Base-by-base conservation (phyloP, 2,329 filamentous ascomycete species). In the Exophiala alcalophila region DNA sequence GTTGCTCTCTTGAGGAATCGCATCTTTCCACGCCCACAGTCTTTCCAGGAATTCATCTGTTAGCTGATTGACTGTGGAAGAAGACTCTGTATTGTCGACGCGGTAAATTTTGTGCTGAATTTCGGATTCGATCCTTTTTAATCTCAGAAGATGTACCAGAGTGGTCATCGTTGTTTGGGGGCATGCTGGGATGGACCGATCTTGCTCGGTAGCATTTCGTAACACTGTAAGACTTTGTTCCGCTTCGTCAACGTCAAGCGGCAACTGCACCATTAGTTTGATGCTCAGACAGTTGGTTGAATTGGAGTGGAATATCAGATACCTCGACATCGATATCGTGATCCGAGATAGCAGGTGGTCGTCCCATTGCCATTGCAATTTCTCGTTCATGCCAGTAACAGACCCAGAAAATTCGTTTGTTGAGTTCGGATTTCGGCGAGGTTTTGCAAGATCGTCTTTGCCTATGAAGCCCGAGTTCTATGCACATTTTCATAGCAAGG, bases 51-150 rank as follows among this genome's bases (percentile, higher is more conserved):
- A 43, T 14, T n/a, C 18, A 8, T 43, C 40, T 5, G 31, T 43
- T 8, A 26, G 26, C 3, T 8, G n/a, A 15, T 36, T 11, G 30
- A 14, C n/a, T 11, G 23, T 19, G 9, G n/a, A n/a, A n/a, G n/a
- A n/a, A n/a, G n/a, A n/a, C 15, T 23, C 15, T 14, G 21, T 5
- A 11, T 31, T 42, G 25, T 44, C 40, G 6, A 44, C 40, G 3
- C 40, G 5, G 26, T 44, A 44, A 10, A 44, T 16, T 10, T 6
- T 38, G 12, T 44, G 40, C 25, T 44, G 40, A 20, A 44, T 38
- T 5, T 44, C 40, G 9, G 40, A 44, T 23, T 27, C 33, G 12
- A 44, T 37, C 15, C 18, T 18, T 24, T 23, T 37, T 10, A 44
- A 25, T 5, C 40, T 5, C 9, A 38, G 15, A 12, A 38, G 11